Evolutionary conservation across 2,329 filamentous ascomycete species (phyloP), one percentile per base, ranked within the genome.

Genomic region (Pseudogymnoascus verrucosus): DNA sequence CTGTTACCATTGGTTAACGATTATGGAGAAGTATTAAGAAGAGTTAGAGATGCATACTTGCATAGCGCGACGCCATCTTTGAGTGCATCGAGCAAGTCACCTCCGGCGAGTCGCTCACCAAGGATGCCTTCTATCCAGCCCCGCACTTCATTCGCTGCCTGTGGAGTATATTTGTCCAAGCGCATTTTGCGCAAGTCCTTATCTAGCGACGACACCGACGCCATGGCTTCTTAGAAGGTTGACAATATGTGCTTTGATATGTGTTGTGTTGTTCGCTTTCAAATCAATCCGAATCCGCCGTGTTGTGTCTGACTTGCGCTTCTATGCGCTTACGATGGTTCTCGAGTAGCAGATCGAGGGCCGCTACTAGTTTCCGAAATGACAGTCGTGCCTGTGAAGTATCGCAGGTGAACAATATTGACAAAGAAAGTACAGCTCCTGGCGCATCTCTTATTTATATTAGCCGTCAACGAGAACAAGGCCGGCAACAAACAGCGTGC

Each of bases 171-270:
- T 78, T 93, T 90, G 66, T 93, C 90, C 71, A 96, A 82, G 77
- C 95, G 93, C 83, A 98, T 77, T 75, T 88, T 92, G 82, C 91
- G 90, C 86, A 99, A 83, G 80, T 99, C 95, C 77, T 93, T 93
- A 78, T 98, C 95, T 66, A 99, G 81, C 67, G 91, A 96, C 67
- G 91, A 85, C 34, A 98, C 93, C 40, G 93, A 96, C 70, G 93
- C 93, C 93, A 98, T 98, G 62, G 14, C 28, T 61, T 19, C 16
- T 59, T 47, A 14, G 10, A 36, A 34, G n/a, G 16, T 34, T 57
- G 51, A 5, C 28, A 28, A 21, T 57, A 36, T 57, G 28, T 57
- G 51, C 14, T 21, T 31, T 57, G n/a, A 14, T 57, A 36, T 31
- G 47, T 54, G 47, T 39, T 39, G 36, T 40, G n/a, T 57, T 57